Base-by-base conservation (phyloP, 2,329 filamentous ascomycete species). In the Botrytis deweyae region DNA sequence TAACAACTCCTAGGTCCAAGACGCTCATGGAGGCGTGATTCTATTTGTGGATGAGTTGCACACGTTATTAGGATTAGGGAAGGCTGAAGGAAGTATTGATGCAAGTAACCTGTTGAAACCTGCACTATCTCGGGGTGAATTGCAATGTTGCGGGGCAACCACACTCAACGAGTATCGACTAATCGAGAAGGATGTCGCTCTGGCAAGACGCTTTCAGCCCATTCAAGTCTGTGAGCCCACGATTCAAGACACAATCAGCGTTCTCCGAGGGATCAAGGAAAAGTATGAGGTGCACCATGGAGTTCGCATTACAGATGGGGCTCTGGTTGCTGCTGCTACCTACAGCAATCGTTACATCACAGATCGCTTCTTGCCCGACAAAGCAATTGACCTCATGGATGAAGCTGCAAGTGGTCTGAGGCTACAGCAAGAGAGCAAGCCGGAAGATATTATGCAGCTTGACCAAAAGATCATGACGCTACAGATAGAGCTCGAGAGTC, bases 231-330 rank as follows among this genome's bases (percentile, higher is more conserved):
- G 91, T 75, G 96, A 99, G 79, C 96, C 96, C 0, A 91, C 90
- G 0, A 95, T 98, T 0, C 90, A 93, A 78, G 95, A 98, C 78
- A 98, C 96, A 0, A 95, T 99, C 75, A 97, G 94, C 69, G 98
- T 99, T 73, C 86, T 99, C 0, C 90, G 96, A 80, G 96, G 95
- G 67, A 98, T 99, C 85, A 98, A 98, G 81, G 95, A 98, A 80
- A 93, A 94, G 77, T 99, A 99, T 80, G 96, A 98, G 82, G 93
- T 98, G 0, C 96, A 98, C 78, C 96, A 99, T 80, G 95, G 96
- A 83, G 95, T 98, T 0, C 88, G 95, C 72, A 98, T 99, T 77
- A 97, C 94, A 0, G 96, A 98, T 79, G 92, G 92, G 2, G 94
- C 96, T 10, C 85, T 98, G 18, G 95, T 99, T 22, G 94, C 96